Conservation (phyloP, 2,329 filamentous ascomycete species). For the Fusarium sp. region DNA sequence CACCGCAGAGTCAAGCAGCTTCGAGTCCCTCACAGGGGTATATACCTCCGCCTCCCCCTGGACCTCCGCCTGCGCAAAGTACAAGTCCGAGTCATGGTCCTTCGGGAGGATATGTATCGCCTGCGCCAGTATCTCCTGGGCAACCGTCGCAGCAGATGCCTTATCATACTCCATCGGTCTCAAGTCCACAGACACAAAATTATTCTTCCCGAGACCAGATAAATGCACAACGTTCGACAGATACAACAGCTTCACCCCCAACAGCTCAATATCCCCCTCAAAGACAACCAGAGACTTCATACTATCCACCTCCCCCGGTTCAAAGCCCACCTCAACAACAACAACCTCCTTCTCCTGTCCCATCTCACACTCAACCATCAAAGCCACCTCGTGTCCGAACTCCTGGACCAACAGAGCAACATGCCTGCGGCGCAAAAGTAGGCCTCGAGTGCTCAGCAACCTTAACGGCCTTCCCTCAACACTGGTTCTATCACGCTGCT, state of each 20-base stretch:
- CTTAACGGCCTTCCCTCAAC: slow-evolving; percentile 48
- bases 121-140: neutral
- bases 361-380: neutral
- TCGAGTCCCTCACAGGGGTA: slow-evolving; percentile 4
- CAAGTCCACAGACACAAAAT: neutral
- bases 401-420: slow-evolving; percentile 27
- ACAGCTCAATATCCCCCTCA: neutral
- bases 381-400: slow-evolving; percentile 31
- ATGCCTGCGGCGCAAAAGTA: slow-evolving; percentile 32
- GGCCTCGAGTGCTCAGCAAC: slow-evolving; percentile 47
- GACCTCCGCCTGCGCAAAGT: slow-evolving; percentile 17
- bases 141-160: slow-evolving; percentile 10
- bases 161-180: neutral
- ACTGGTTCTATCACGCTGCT: slow-evolving; percentile 56
- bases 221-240: neutral
- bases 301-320: neutral
- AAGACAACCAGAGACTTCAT: neutral
- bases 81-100: neutral
- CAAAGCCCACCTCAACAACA: slow-evolving; percentile 1
- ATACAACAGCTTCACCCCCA: neutral
- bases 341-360: neutral
- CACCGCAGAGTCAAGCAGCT: neutral
- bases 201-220: neutral
- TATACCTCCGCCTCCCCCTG: slow-evolving; percentile 16
- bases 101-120: neutral